Evolutionary conservation across 1,284 basidiomycete genomes (phyloP), one percentile per base, ranked within the genome.

Genomic region (Microbotryomycetes sp.): DNA sequence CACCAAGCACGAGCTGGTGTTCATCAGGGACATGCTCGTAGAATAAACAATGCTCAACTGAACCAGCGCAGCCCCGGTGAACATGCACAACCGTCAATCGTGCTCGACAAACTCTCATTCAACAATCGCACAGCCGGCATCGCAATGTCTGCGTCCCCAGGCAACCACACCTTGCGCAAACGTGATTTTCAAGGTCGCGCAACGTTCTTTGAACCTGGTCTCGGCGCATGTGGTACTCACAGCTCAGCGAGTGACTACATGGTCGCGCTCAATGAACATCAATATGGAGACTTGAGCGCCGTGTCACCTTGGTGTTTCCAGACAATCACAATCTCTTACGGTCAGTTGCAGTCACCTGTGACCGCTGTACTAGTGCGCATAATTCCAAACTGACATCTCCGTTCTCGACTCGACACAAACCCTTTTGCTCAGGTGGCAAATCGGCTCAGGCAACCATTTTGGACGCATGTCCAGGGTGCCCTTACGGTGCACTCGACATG

Each of bases 401-500:
- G 5, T 9, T 42, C 28, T 12, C 19, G 22, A 23, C 2, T 4
- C 16, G 32, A n/a, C 25, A 6, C 6, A 6, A 19, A 16, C 4
- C 19, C 30, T 15, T 47, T 16, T 26, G 14, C 22, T 3, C 53
- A 68, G 67, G 80, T 36, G 87, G 86, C 66, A 85, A 84, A 74
- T 80, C 82, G 3, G 78, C 82, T 12, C 69, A 73, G 19, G 89
- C 88, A 2, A 78, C 75, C 7, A 82, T 92, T 67, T 80, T 80
- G 71, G 88, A 90, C 75, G 79, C 63, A 12, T 90, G 88, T 75
- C 82, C 82, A 58, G 83, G 81, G 30, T 92, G 89, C 74, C 82
- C 83, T 2, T 81, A 75, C 49, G 84, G 82, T 42, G 88, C 82
- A 48, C 82, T 96, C 60, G 92, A 96, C 79, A 80, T 93, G 64